Evolutionary conservation across 495 filamentous ascomycete species (phyloP).

Genomic region (Aspergillus ellipticus): DNA sequence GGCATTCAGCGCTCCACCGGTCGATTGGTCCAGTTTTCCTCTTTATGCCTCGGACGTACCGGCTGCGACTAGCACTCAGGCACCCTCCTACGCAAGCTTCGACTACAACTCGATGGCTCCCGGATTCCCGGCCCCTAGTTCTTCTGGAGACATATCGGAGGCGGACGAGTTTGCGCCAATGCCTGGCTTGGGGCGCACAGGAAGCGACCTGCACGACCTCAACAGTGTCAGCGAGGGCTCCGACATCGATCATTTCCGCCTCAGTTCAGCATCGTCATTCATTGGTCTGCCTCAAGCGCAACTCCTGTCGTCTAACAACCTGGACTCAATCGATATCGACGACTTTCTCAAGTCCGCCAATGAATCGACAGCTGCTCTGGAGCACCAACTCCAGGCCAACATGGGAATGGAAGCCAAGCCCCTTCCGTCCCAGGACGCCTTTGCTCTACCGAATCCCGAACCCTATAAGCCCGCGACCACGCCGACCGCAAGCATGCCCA

Average conservation of each 20-base stretch:
- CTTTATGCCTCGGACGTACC: conserved; percentile 53
- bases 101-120: conserved; percentile 55
- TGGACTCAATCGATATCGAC: conserved; percentile 59
- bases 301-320: conserved; percentile 50
- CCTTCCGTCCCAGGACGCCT: conserved; percentile 32
- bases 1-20: conserved; percentile 57
- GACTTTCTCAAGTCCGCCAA: conserved; percentile 56
- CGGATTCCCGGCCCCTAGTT: conserved; percentile 57
- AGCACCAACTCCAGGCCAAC: conserved; percentile 45
- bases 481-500: conserved; percentile 16
- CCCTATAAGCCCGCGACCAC: conserved; percentile 23
- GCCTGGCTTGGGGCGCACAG: conserved; percentile 29
- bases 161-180: conserved; percentile 59
- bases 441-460: conserved; percentile 29
- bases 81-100: conserved; percentile 65
- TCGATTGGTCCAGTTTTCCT: conserved; percentile 74
- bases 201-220: conserved; percentile 39
- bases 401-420: conserved; percentile 40
- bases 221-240: conserved; percentile 54
- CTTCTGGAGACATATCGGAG: conserved; percentile 73
- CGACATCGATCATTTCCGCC: conserved; percentile 51
- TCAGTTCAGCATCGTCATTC: conserved; percentile 52
- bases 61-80: conserved; percentile 64
- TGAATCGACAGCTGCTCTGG: conserved; percentile 44
- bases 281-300: conserved; percentile 49